Base-by-base conservation (phyloP, 805 yeast genomes). In the Suhomyces tanzawaensis region DNA sequence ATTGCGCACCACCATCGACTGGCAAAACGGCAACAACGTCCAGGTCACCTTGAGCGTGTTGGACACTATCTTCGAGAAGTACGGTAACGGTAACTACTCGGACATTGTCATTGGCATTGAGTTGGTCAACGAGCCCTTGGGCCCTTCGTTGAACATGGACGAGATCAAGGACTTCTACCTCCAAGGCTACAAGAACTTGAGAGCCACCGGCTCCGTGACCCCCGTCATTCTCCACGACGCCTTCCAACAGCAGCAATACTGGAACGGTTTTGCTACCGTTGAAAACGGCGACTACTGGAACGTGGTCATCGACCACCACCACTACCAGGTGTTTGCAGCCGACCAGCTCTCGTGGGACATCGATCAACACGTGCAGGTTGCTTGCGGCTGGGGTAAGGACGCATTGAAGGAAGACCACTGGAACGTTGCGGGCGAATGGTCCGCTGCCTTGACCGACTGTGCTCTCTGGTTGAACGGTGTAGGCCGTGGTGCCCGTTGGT, bases 381-480 rank as follows among this genome's bases (percentile, higher is more conserved):
- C 65, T 22, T 59, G 66, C 46, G 33, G 47, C 26, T 60, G 53
- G 51, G 71, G 71, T 13, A 31, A 51, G 12, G 47, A 46, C 11
- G 52, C 56, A 17, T 47, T 61, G 23, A 53, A 64, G 28, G 88
- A 85, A 58, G 61, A 69, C 51, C 87, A 84, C 60, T 85, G 91
- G 86, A 74, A 76, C 37, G 71, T 89, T 22, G 74, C 79, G 32
- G 86, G 88, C 3, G 88, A 82, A 58, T 82, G 82, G 81, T 72
- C 81, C 15, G 86, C 80, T 15, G 97, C 97, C 1, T 72, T 90
- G 47, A 89, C 96, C 3, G 96, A 90, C 64, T 90, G 97, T 69
- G 77, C 93, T 5, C 72, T 72, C 41, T 84, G 95, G 95, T 66
- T 90, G 33, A 90, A 90, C 53, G 96, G 97, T 55, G 90, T 84